Conservation (phyloP, 495 filamentous ascomycete species). For the Podospora pseudoanserina region DNA sequence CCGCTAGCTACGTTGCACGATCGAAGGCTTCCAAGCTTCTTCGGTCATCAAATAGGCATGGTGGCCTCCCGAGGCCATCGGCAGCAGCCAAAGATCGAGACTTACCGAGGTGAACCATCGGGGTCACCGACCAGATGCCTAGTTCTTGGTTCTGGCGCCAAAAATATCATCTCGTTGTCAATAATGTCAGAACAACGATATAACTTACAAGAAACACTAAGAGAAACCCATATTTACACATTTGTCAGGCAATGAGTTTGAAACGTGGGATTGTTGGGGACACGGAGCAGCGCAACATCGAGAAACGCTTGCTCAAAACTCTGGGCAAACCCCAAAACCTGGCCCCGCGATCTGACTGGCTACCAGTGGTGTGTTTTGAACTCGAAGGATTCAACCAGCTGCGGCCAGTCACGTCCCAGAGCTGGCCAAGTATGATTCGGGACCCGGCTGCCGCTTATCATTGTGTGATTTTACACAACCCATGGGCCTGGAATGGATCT, state of each 20-base stretch:
- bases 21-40: background rate
- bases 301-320: background rate
- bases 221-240: background rate
- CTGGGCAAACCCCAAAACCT: background rate
- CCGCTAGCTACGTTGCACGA: constrained; percentile 2
- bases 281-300: background rate
- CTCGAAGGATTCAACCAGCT: constrained; percentile 7
- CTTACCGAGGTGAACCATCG: background rate
- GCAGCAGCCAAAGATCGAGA: background rate
- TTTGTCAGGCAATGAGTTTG: background rate
- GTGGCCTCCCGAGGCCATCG: background rate
- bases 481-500: background rate
- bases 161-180: background rate
- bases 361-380: constrained; percentile 1
- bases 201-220: background rate
- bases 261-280: background rate
- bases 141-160: background rate
- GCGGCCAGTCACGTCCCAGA: background rate
- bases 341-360: background rate
- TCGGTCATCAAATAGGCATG: constrained; percentile 1
- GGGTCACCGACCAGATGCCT: background rate
- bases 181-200: background rate
- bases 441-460: background rate
- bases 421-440: background rate
- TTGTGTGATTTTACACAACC: background rate